A percentile compares a stretch with the other conserved stretches of the same genome.
Conservation (phyloP, 345 rosid species). For the Erucastrum elatum region DNA sequence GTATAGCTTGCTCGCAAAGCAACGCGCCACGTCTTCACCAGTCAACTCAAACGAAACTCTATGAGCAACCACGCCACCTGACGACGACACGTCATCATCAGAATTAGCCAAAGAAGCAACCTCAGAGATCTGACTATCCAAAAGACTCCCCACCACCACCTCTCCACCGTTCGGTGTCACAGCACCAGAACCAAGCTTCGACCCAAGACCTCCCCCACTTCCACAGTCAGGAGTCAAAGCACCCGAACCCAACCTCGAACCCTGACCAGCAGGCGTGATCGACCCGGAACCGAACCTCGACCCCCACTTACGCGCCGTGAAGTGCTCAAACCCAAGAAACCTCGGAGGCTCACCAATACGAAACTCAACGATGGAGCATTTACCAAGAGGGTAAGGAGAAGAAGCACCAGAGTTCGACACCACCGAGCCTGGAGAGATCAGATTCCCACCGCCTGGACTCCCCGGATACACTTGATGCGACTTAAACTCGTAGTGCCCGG, state of each 20-base stretch:
- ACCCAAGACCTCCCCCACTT: constrained; percentile 58
- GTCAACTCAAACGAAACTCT: constrained; percentile 93
- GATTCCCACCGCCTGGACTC: constrained; percentile 77
- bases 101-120: constrained; percentile 52
- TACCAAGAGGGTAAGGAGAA: constrained; percentile 81
- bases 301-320: constrained; percentile 73
- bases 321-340: constrained; percentile 65
- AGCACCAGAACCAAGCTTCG: constrained; percentile 71
- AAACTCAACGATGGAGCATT: constrained; percentile 57
- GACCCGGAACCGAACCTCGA: constrained; percentile 88
- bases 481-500: constrained; percentile 48
- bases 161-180: constrained; percentile 69
- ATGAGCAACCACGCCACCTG: constrained; percentile 38
- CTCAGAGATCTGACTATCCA: constrained; percentile 54
- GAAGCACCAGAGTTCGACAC: constrained; percentile 65
- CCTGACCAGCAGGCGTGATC: constrained; percentile 74
- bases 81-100: constrained; percentile 42
- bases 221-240: constrained; percentile 62
- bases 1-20: constrained; percentile 55
- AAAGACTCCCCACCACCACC: constrained; percentile 46
- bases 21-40: constrained; percentile 92
- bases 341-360: constrained; percentile 66
- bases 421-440: constrained; percentile 77
- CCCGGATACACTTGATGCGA: constrained; percentile 66
- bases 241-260: constrained; percentile 81